Conservation (phyloP, 352 stramenopile species). For the Globisporangium yorkense region DNA sequence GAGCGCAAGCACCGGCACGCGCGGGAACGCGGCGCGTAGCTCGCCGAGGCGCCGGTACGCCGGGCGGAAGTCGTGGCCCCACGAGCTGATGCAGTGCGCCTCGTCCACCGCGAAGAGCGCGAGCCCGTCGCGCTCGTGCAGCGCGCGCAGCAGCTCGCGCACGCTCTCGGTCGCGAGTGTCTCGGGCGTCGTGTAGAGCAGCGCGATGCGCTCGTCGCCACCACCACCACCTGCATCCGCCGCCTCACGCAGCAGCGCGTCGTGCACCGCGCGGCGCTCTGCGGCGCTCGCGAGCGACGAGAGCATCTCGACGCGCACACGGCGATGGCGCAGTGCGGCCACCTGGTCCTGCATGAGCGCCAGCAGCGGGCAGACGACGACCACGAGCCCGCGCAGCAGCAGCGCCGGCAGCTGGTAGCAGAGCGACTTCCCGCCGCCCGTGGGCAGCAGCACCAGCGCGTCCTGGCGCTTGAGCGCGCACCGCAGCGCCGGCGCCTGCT, state of each 20-base stretch:
- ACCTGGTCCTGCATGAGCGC: constrained; percentile 89
- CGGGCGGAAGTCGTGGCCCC: constrained; percentile 84
- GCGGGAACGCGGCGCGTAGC: constrained; percentile 26
- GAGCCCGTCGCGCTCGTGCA: constrained; percentile 21
- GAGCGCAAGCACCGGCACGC: constrained; percentile 73
- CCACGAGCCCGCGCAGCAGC: constrained; percentile 60
- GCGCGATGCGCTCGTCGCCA: constrained; percentile 21
- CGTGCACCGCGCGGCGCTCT: constrained; percentile 23
- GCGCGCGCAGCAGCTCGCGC: constrained; percentile 25
- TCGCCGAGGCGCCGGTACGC: constrained; percentile 43
- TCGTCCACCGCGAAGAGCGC: constrained; percentile 85
- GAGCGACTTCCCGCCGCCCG: constrained; percentile 96
- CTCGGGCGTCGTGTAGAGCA: constrained; percentile 89
- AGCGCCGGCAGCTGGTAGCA: constrained; percentile 93
- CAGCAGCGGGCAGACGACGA: constrained; percentile 87
- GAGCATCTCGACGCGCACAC: constrained; percentile 46
- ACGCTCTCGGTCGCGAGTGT: constrained; percentile 57
- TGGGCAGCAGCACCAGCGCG: constrained; percentile 92
- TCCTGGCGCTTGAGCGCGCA: constrained; percentile 37
- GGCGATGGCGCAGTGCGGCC: constrained; percentile 36
- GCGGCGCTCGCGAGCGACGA: constrained; percentile 36
- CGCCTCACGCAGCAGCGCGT: constrained; percentile 19
- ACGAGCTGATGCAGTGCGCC: constrained; percentile 88
- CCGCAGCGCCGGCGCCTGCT: constrained; percentile 37
- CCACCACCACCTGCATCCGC: not conserved